Base-by-base conservation (phyloP, 371 early-diverging fungal species). In the Neoconidiobolus thromboides region DNA sequence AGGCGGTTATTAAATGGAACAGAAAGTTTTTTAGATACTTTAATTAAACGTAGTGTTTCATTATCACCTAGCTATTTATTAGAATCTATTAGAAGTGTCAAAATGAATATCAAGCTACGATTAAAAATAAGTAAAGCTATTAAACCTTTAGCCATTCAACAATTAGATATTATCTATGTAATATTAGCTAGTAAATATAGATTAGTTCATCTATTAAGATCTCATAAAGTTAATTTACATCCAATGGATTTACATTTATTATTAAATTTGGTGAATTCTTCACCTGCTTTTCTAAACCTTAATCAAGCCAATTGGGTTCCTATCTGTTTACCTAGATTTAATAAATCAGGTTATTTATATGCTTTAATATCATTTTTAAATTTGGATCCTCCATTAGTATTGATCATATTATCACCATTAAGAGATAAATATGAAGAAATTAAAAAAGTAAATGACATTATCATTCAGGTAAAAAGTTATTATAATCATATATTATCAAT, bases 291-390 rank as follows among this genome's bases (percentile, higher is more conserved):
- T 57, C 72, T 76, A 36, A 78, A 85, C 12, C 48, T 26, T 5
- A 44, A 49, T 51, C 82, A 75, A 9, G 93, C 93, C 67, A 81
- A 84, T 7, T 96, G 94, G 93, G 86, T 85, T 1, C 96, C 96
- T 12, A 75, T 96, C n/a, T 96, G 96, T 64, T 76, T 93, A 26
- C 95, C 96, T 39, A 83, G 80, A 57, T 89, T 92, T 71, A 91
- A 94, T 68, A 74, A 79, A 55, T 76, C 79, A 64, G 91, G 86
- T 1, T 94, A 91, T 65, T 69, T 96, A 42, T 85, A 93, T 65
- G 87, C 87, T 0, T 91, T 93, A 62, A 81, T 93, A 3, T 83
- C 79, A 64, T 89, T 84, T 64, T 73, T 93, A 38, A 77, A 80
- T 15, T 66, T 75, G 2, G 79, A 82, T 3, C 67, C 85, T 3